Conservation (phyloP, 495 filamentous ascomycete genomes). For the Durotheca rogersii region DNA sequence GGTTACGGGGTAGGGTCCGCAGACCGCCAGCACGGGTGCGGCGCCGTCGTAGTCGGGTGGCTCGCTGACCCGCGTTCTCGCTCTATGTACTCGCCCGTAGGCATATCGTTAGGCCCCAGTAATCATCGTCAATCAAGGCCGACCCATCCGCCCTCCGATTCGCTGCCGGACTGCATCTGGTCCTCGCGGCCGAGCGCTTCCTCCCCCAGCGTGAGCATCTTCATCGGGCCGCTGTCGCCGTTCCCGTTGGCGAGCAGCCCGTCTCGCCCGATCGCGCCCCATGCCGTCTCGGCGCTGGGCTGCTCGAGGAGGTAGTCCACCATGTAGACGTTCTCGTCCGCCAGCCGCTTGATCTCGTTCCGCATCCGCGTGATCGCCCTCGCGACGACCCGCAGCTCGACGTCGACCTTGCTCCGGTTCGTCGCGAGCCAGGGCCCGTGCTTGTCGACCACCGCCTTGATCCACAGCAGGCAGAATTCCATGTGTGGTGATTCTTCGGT, state of each 20-base stretch:
- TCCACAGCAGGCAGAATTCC: conserved; percentile 91
- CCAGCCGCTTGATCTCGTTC: conserved; percentile 68
- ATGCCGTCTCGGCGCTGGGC: conserved; percentile 30
- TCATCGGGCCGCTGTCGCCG: conserved; percentile 17
- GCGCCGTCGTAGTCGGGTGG: too few species aligned
- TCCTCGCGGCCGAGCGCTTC: conserved; percentile 33
- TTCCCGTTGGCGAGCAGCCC: conserved; percentile 13
- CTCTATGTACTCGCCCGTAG: neutral
- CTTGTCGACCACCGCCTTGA: conserved; percentile 75
- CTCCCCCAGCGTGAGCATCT: conserved; percentile 32
- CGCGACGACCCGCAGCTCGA: conserved; percentile 77
- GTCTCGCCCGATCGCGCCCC: conserved; percentile 4
- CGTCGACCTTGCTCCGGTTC: conserved; percentile 69
- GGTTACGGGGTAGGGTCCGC: too few species aligned
- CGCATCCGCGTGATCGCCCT: conserved; percentile 75
- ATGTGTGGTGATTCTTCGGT: conserved; percentile 90
- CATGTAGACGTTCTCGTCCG: conserved; percentile 82
- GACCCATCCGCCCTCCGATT: conserved; percentile 54
- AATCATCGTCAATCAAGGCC: conserved; percentile 54
- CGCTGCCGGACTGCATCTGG: conserved; percentile 33
- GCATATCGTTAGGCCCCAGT: conserved; percentile 44
- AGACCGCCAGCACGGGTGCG: too few species aligned
- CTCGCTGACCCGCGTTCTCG: too few species aligned
- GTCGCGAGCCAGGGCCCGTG: conserved; percentile 85
- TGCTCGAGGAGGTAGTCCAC: conserved; percentile 73